A percentile compares a stretch with the other conserved stretches of the same genome.
phyloP scores from a whole-genome alignment of 2,329 filamentous ascomycete genomes.

The Hymenoscyphus fructigenus region DNA sequence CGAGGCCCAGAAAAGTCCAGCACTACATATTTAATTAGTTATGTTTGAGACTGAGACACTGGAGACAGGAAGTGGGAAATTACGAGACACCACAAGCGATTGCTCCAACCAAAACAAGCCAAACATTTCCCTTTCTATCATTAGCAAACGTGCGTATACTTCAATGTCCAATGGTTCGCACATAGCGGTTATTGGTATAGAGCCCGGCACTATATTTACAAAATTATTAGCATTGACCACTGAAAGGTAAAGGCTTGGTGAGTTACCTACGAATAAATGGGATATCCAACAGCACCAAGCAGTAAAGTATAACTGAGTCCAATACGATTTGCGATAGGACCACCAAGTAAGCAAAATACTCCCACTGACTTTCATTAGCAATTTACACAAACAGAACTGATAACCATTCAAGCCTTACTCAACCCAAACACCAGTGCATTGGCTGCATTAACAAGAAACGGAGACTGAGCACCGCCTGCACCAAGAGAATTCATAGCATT shows the following conservation, averaged over 20 bases:
- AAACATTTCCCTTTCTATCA: conserved; percentile 49
- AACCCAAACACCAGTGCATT: conserved; percentile 47
- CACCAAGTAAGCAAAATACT: conserved; percentile 52
- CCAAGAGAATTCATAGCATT: conserved; percentile 44
- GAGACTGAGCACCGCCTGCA: conserved; percentile 43
- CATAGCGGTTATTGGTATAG: not conserved
- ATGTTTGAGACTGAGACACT: not conserved
- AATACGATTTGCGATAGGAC: conserved; percentile 61
- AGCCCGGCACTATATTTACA: not conserved
- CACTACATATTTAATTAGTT: conserved; percentile 15
- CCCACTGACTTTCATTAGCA: conserved; percentile 64
- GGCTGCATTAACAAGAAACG: conserved; percentile 44
- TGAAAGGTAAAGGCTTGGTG: too few species aligned
- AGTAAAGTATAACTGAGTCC: conserved; percentile 69
- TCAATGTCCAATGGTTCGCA: not conserved
- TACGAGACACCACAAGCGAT: conserved; percentile 60
- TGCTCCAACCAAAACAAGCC: conserved; percentile 66
- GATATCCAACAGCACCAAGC: conserved; percentile 44
- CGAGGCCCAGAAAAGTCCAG: conserved; percentile 69
- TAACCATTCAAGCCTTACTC: conserved; percentile 60
- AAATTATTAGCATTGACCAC: not conserved
- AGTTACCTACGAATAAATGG: conserved; percentile 42
- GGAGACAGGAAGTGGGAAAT: not conserved
- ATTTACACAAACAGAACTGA: conserved; percentile 49
- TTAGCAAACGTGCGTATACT: conserved; percentile 30